Conservation (phyloP, 2,329 filamentous ascomycete species). For the Tolypocladium pustulatum region DNA sequence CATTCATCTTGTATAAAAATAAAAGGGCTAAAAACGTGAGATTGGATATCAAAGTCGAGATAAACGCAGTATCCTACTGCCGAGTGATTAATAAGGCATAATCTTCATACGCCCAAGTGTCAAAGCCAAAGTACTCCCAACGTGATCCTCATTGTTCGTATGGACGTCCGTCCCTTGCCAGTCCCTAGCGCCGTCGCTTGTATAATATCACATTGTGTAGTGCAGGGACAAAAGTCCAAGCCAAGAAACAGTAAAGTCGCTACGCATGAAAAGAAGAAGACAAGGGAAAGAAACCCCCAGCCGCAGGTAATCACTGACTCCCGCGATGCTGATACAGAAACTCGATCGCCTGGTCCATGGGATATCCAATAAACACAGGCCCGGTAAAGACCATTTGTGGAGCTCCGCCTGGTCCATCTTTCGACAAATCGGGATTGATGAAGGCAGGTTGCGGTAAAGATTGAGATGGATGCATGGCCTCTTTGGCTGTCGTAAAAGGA, state of each 20-base stretch:
- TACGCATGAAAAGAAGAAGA: background rate
- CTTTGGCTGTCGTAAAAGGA: slow-evolving; percentile 11
- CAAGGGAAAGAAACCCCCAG: slow-evolving; percentile 1
- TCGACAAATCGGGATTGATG: slow-evolving; percentile 31
- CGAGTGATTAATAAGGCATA: background rate
- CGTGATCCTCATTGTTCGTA: background rate
- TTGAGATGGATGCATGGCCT: slow-evolving; percentile 8
- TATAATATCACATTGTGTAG: slow-evolving; percentile 3
- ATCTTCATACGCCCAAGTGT: background rate
- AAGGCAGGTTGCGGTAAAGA: slow-evolving; percentile 36
- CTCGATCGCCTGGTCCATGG: slow-evolving; percentile 68
- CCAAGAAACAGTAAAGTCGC: slow-evolving; percentile 2
- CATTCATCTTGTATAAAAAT: background rate
- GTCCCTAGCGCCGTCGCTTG: slow-evolving; percentile 20
- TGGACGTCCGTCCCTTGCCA: background rate
- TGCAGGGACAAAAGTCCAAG: background rate
- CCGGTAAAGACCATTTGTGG: slow-evolving; percentile 83
- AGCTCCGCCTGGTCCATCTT: slow-evolving; percentile 16
- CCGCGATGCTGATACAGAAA: slow-evolving; percentile 54
- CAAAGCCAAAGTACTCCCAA: background rate
- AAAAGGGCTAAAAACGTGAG: background rate
- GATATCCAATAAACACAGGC: slow-evolving; percentile 88
- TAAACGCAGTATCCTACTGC: background rate
- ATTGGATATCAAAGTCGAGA: background rate
- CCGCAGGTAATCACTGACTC: slow-evolving; percentile 9